Evolutionary conservation across 257 asterid genomes (phyloP).

Genomic region (Phtheirospermum japonicum): DNA sequence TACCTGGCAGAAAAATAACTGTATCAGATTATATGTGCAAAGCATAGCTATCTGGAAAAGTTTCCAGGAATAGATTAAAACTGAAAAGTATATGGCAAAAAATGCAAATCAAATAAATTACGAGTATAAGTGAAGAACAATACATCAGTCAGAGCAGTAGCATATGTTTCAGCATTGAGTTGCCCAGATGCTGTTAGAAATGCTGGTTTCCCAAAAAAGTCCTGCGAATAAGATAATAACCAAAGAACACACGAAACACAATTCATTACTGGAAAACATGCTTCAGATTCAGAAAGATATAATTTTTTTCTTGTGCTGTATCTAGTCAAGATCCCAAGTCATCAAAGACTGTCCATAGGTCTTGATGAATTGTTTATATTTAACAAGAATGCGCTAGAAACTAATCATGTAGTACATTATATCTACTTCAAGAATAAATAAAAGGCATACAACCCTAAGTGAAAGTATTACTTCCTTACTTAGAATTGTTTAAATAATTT

Average conservation of each 20-base stretch:
- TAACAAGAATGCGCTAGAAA: constrained; percentile 10
- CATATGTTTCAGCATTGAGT: constrained; percentile 96
- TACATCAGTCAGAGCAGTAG: constrained; percentile 97
- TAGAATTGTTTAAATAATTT: constrained; percentile 2
- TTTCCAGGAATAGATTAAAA: constrained; percentile 15
- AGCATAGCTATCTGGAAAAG: constrained; percentile 15
- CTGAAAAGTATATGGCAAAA: neutral
- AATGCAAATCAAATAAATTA: constrained; percentile 9
- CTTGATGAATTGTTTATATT: neutral
- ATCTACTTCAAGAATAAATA: constrained; percentile 5
- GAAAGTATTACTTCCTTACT: neutral
- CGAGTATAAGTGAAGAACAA: constrained; percentile 18
- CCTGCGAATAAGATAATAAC: constrained; percentile 59
- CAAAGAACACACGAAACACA: too few relatives aligned
- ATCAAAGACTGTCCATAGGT: neutral
- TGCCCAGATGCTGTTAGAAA: constrained; percentile 97
- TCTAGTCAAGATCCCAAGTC: neutral
- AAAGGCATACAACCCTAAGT: neutral
- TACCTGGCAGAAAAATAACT: too few relatives aligned
- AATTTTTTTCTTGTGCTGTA: neutral
- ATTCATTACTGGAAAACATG: too few relatives aligned
- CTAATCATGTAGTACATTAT: neutral
- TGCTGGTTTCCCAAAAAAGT: constrained; percentile 94
- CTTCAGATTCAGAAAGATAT: constrained; percentile 23
- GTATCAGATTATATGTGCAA: too few relatives aligned